Percentiles rank a stretch among this genome's conserved stretches.
These are phyloP conservation scores for Penicillium turbatum DNA, from an alignment of 495 filamentous ascomycete species.

Conservation along the genomic window DNA sequence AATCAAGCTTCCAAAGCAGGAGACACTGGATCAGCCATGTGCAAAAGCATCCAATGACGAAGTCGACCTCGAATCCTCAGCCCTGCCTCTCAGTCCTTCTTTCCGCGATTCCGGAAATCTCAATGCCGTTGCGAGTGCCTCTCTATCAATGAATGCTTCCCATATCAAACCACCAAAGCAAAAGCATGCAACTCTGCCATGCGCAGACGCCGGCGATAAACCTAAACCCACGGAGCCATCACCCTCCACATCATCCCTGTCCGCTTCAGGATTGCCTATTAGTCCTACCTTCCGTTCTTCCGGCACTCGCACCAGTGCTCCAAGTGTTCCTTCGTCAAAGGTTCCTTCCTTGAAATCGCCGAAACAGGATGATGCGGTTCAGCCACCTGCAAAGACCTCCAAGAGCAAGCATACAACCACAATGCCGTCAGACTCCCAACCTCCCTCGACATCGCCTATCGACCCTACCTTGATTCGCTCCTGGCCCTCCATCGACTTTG, in stretches of 20 bases:
- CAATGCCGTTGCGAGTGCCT: neutral
- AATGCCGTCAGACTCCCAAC: constrained; percentile 9
- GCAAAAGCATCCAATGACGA: neutral
- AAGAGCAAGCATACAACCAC: neutral
- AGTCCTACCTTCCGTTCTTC: neutral
- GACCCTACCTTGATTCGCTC: constrained; percentile 26
- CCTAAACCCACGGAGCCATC: neutral
- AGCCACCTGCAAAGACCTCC: neutral
- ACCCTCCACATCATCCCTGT: neutral
- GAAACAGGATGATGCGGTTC: neutral
- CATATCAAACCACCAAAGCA: neutral
- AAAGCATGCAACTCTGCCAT: neutral
- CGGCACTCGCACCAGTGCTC: neutral
- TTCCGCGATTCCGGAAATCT: neutral
- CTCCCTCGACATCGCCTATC: constrained; percentile 14
- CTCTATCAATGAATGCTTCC: neutral
- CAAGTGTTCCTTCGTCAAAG: neutral
- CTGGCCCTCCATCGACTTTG: neutral
- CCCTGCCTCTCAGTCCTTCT: constrained; percentile 8
- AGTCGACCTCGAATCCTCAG: constrained; percentile 13
- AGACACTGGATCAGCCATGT: neutral
- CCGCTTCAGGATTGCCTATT: neutral
- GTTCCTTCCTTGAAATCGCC: neutral
- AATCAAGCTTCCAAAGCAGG: neutral
- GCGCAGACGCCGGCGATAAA: neutral